Base-by-base conservation (phyloP, 2,329 filamentous ascomycete species). In the Cryphonectria japonica region DNA sequence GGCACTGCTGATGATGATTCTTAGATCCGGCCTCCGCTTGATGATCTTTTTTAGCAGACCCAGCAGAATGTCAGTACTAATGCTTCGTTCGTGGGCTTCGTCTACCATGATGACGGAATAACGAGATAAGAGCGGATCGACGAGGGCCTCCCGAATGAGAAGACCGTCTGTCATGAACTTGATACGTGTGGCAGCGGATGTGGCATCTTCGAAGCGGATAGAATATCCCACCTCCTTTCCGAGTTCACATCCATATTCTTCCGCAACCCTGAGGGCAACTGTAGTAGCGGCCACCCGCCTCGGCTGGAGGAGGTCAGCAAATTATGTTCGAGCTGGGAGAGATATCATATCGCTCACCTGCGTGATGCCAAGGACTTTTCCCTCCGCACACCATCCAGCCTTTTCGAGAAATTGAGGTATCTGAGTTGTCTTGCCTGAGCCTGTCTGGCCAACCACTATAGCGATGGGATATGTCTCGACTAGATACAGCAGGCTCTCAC, bases 51-150 rank as follows among this genome's bases (percentile, higher is more conserved):
- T 98, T 54, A 99, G 81, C 19, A 98, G 84, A 0, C 96, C 95
- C 3, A 99, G 87, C 9, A 98, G 85, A 16, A 99, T 89, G 78
- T 99, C 96, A 0, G 95, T 97, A 79, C 93, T 97, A 71, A 98
- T 87, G 65, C 94, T 97, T 68, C 96, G 87, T 81, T 98, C 95
- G 78, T 99, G 96, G 8, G 95, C 96, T 82, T 98, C 95, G 78
- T 99, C 96, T 9, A 99, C 92, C 94, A 99, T 98, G 76, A 99
- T 93, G 63, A 98, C 92, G 0, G 95, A 97, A 79, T 99, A 99
- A 14, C 94, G 88, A 29, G 93, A 96, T 57, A 99, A 83, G 3
- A 98, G 83, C 34, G 96, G 96, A 80, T 99, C 96, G 3, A 98
- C 93, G 5, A 99, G 86, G 39, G 95, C 96, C 82, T 99, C 96